Evolutionary conservation across 805 yeast genomes (phyloP).

Genomic region (Yarrowia bubula): DNA sequence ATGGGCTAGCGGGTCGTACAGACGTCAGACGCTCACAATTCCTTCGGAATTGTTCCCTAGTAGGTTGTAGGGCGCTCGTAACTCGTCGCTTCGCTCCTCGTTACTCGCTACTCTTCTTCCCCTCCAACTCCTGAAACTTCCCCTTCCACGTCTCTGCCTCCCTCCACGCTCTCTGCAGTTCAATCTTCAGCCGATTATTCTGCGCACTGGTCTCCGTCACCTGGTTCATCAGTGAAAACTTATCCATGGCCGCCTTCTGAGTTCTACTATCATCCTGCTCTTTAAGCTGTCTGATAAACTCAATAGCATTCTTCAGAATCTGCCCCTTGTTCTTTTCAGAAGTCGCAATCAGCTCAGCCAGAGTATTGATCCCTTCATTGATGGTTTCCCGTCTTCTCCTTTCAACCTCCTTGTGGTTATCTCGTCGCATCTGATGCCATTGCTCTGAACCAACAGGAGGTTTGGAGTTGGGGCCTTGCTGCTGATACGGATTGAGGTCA

Average conservation of each 20-base stretch:
- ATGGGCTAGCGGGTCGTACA: too few relatives aligned
- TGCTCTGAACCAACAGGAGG: conserved; percentile 76
- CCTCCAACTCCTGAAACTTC: conserved; percentile 30
- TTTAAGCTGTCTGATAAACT: conserved; percentile 82
- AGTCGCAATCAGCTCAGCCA: conserved; percentile 75
- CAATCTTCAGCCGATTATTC: conserved; percentile 83
- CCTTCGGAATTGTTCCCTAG: background rate
- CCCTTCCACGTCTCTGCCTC: conserved; percentile 82
- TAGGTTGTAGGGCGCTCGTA: too few relatives aligned
- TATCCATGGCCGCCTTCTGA: conserved; percentile 94
- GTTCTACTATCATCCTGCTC: conserved; percentile 85
- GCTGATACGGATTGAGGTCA: conserved; percentile 4
- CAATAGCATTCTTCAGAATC: conserved; percentile 82
- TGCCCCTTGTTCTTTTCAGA: conserved; percentile 88
- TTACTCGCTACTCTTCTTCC: background rate
- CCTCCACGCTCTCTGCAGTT: conserved; percentile 86
- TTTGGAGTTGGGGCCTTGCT: conserved; percentile 37
- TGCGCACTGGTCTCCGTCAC: conserved; percentile 78
- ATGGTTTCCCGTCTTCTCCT: conserved; percentile 87
- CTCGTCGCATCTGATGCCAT: conserved; percentile 79
- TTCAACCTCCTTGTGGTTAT: conserved; percentile 94
- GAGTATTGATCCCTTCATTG: conserved; percentile 78
- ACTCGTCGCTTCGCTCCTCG: background rate
- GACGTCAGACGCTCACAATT: too few relatives aligned
- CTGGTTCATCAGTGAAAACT: conserved; percentile 86